Conservation (phyloP, 2,329 filamentous ascomycete genomes). For the Penicillium sp. region DNA sequence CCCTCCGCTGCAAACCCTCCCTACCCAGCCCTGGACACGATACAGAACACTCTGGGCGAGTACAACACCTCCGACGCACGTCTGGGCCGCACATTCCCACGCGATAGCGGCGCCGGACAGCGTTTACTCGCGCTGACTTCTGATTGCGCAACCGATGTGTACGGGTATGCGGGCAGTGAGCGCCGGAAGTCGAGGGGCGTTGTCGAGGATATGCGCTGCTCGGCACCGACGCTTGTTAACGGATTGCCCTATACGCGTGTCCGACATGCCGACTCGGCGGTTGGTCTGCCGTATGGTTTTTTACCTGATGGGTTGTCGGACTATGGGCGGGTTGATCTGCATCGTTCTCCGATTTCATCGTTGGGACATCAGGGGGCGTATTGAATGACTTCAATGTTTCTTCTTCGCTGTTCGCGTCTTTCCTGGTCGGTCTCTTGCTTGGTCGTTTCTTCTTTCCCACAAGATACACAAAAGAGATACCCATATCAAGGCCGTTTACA, state of each 20-base stretch:
- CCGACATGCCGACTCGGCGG: slow-evolving; percentile 13
- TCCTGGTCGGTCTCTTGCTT: slow-evolving; percentile 3
- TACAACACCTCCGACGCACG: slow-evolving; percentile 13
- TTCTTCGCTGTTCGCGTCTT: not conserved
- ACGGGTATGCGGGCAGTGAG: slow-evolving; percentile 32
- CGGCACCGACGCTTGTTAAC: slow-evolving; percentile 30
- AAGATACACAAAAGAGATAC: slow-evolving; percentile 10
- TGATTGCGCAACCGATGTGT: slow-evolving; percentile 30
- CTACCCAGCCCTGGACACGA: slow-evolving; percentile 13
- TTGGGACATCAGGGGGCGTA: slow-evolving; percentile 20
- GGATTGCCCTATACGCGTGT: slow-evolving; percentile 36
- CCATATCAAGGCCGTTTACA: slow-evolving; percentile 3
- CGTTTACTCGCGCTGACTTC: slow-evolving; percentile 23
- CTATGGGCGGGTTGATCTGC: slow-evolving; percentile 16
- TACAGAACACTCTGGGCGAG: slow-evolving; percentile 14
- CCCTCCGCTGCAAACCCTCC: slow-evolving; percentile 2
- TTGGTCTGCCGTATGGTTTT: slow-evolving; percentile 14
- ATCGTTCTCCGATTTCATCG: slow-evolving; percentile 20
- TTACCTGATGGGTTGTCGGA: slow-evolving; percentile 17
- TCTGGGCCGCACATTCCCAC: slow-evolving; percentile 15
- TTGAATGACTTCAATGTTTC: slow-evolving; percentile 1
- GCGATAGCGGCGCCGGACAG: slow-evolving; percentile 11
- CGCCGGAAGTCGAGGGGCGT: slow-evolving; percentile 19
- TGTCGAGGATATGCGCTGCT: slow-evolving; percentile 15
- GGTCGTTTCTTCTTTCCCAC: slow-evolving; percentile 1